Percentiles rank a stretch among this genome's conserved stretches.
These are phyloP conservation scores for Kockovaella imperatae DNA, from an alignment of 768 basidiomycete genomes.

Conservation along the genomic window DNA sequence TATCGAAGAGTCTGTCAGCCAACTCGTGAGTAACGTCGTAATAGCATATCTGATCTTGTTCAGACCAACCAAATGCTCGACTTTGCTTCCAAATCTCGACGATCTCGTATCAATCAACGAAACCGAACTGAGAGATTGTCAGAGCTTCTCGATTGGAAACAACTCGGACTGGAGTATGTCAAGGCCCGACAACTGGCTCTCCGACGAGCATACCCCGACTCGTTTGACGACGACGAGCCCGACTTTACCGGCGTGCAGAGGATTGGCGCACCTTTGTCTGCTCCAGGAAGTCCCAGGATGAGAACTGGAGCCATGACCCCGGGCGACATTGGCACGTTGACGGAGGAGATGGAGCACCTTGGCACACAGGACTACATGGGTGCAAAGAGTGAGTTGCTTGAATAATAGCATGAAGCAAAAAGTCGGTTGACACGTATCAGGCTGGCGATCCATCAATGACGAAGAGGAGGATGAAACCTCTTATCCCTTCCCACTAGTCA, in stretches of 20 bases:
- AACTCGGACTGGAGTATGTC: constrained; percentile 86
- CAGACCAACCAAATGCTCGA: constrained; percentile 43
- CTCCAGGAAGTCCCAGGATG: constrained; percentile 80
- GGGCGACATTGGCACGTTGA: constrained; percentile 38
- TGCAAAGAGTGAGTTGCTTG: constrained; percentile 59
- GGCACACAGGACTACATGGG: constrained; percentile 53
- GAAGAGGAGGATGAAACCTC: constrained; percentile 70
- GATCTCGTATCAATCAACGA: constrained; percentile 96
- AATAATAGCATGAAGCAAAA: not conserved
- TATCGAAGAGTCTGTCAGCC: constrained; percentile 82
- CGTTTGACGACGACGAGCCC: constrained; percentile 60
- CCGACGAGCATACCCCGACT: constrained; percentile 88
- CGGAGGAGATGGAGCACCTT: constrained; percentile 73
- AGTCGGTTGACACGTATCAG: constrained; percentile 30
- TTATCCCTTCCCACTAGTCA: constrained; percentile 47
- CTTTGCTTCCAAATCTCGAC: constrained; percentile 55
- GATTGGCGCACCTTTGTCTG: constrained; percentile 57
- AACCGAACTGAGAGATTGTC: constrained; percentile 92
- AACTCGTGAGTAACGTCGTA: constrained; percentile 49
- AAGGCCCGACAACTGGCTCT: constrained; percentile 89
- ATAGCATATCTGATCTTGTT: not conserved
- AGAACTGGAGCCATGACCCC: constrained; percentile 78
- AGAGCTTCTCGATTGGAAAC: constrained; percentile 93
- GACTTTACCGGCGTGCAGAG: constrained; percentile 60
- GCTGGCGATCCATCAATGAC: constrained; percentile 46